Conservation (phyloP, 768 basidiomycete species). For the Tylopilus intermedius region DNA sequence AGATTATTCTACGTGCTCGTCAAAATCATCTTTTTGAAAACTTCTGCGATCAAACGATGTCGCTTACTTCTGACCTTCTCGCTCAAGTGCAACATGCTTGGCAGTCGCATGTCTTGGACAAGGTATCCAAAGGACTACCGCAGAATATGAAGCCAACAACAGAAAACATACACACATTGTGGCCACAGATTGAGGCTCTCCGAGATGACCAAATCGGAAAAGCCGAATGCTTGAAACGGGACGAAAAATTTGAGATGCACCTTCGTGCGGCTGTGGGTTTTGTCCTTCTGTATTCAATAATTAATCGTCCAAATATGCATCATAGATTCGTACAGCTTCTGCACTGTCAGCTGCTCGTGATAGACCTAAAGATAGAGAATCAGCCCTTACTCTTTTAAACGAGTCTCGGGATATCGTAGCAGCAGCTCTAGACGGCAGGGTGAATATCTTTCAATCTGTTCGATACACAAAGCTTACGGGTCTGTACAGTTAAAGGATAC, state of each 20-base stretch:
- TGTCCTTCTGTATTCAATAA: conserved; percentile 6
- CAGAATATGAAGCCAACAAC: conserved; percentile 40
- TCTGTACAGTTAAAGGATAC: conserved; percentile 61
- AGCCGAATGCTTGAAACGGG: conserved; percentile 62
- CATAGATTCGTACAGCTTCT: conserved; percentile 44
- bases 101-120: conserved; percentile 55
- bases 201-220: conserved; percentile 59
- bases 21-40: conserved; percentile 67
- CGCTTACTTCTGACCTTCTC: conserved; percentile 57
- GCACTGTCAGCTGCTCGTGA: conserved; percentile 52
- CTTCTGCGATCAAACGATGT: conserved; percentile 50
- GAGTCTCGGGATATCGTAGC: conserved; percentile 75
- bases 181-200: conserved; percentile 50
- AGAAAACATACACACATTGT: conserved; percentile 49
- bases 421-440: conserved; percentile 68
- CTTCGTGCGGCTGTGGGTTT: conserved; percentile 67
- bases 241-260: conserved; percentile 93
- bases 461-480: conserved; percentile 4
- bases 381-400: conserved; percentile 59
- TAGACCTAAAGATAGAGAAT: conserved; percentile 38
- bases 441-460: conserved; percentile 26
- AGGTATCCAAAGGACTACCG: conserved; percentile 62
- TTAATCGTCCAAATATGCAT: conserved; percentile 13
- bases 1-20: conserved; percentile 93
- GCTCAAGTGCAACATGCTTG: conserved; percentile 57